Evolutionary conservation across 768 basidiomycete species (phyloP).

Genomic region (Lentinus brumalis): DNA sequence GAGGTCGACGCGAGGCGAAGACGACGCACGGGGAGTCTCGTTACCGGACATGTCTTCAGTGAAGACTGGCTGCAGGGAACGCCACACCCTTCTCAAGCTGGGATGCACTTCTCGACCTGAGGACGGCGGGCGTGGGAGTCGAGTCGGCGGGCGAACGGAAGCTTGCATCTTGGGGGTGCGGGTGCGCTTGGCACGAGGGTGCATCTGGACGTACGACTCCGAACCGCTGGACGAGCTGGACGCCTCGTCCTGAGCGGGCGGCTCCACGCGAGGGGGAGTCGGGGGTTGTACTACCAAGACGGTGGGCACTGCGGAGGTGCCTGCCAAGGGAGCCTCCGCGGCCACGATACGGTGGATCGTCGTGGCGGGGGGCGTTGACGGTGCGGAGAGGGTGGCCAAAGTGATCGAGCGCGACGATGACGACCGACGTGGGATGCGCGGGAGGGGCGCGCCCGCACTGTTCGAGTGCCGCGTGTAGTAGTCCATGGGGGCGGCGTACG

Average conservation of each 20-base stretch:
- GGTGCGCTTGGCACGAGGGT: constrained; percentile 27
- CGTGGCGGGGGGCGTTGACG: constrained; percentile 35
- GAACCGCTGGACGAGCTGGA: constrained; percentile 21
- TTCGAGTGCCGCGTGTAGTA: constrained; percentile 43
- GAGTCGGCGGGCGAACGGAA: constrained; percentile 42
- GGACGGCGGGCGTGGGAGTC: constrained; percentile 44
- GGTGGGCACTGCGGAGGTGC: constrained; percentile 19
- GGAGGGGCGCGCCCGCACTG: constrained; percentile 60
- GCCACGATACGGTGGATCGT: constrained; percentile 61
- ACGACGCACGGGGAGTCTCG: constrained; percentile 21
- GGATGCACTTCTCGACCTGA: constrained; percentile 20
- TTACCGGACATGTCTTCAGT: constrained; percentile 6
- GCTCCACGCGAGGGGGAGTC: constrained; percentile 23
- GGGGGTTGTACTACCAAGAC: constrained; percentile 30
- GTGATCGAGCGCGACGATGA: constrained; percentile 17
- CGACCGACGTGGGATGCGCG: constrained; percentile 60
- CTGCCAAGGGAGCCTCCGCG: constrained; percentile 34
- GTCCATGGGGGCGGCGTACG: constrained; percentile 22
- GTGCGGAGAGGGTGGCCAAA: constrained; percentile 17
- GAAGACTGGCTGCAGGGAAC: constrained; percentile 12
- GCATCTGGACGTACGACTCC: constrained; percentile 23
- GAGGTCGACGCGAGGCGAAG: not conserved
- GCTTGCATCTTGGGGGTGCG: constrained; percentile 30
- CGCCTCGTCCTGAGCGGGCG: not conserved
- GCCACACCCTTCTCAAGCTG: constrained; percentile 6